Evolutionary conservation across 257 asterid species (phyloP), one percentile per base, ranked within the genome.

Genomic region (Solanum ossicruentum): DNA sequence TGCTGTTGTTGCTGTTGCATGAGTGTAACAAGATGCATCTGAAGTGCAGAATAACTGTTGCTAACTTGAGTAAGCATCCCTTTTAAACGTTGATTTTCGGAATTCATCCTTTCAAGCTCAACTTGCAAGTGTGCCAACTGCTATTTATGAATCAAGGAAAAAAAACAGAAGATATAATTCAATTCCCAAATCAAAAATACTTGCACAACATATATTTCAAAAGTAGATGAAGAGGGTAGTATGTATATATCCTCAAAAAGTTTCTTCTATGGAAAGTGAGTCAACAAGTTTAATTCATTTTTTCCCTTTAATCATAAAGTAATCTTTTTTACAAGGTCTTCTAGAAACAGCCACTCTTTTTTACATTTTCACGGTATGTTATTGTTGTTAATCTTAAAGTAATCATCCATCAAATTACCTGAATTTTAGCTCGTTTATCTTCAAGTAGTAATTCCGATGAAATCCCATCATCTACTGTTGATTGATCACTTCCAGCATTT

Each of bases 401-500:
- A 12, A 47, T 57, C 12, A 4, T 32, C 3, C 15, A 13, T 52
- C 17, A 9, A 45, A 72, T 66, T 84, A 97, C 99, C 97, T 95
- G 98, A 84, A 78, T 85, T 67, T 90, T 92, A 20, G 94, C 89
- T 87, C 89, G 80, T 84, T 90, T 90, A 47, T 91, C 95, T 66
- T 91, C 93, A 1, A 84, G 3, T 47, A 10, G 78, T 70, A 70
- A 86, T 39, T 90, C 94, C 0, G 88, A 86, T 8, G 92, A 89
- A 88, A 90, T 23, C 41, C 93, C 93, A 83, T 97, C 98, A 61
- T 94, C 99, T 83, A 94, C 90, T 16, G 94, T 94, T 16, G 99
- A 94, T 81, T 93, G 97, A 86, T 95, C 99, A 70, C 98, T 94
- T 52, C 98, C 92, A 4, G 97, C 87, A 84, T 97, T 93, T 7